Evolutionary conservation across 345 rosid species (phyloP).

Genomic region (Hibiscus mutabilis): DNA sequence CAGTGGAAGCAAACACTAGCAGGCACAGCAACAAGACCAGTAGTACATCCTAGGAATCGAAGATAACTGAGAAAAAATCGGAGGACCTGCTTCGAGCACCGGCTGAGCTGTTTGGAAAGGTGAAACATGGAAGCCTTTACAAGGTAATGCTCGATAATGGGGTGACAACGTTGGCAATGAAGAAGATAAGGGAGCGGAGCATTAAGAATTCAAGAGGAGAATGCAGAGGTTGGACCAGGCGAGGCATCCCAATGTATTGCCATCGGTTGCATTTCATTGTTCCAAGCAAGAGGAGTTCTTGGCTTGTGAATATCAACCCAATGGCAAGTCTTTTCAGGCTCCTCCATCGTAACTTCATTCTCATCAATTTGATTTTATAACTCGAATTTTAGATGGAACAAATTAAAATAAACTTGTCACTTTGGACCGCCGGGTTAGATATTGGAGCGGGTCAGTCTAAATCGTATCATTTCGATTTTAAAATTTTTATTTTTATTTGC

Average conservation of each 20-base stretch:
- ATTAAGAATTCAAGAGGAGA: conserved; percentile 37
- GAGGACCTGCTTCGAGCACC: conserved; percentile 20
- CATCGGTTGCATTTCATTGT: conserved; percentile 44
- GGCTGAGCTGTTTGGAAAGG: not conserved
- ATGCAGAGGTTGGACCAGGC: conserved; percentile 37
- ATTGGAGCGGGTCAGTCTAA: no score
- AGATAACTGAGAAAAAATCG: no score
- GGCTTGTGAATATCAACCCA: conserved; percentile 39
- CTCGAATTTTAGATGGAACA: not conserved
- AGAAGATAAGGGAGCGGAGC: conserved; percentile 6
- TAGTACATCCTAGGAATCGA: conserved; percentile 16
- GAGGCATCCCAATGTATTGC: conserved; percentile 38
- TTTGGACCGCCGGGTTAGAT: no score
- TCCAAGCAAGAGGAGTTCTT: conserved; percentile 54
- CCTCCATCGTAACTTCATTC: conserved; percentile 39
- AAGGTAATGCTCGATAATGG: not conserved
- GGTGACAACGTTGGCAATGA: not conserved
- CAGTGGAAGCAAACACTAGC: conserved; percentile 4
- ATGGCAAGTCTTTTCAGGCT: conserved; percentile 55
- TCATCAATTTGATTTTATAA: not conserved
- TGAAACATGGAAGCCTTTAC: conserved; percentile 32
- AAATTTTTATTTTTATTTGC: no score
- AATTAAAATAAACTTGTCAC: no score
- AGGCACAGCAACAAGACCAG: conserved; percentile 16
- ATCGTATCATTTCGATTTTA: no score